Base-by-base conservation (phyloP, 495 filamentous ascomycete species). In the Trichoderma gamsii region DNA sequence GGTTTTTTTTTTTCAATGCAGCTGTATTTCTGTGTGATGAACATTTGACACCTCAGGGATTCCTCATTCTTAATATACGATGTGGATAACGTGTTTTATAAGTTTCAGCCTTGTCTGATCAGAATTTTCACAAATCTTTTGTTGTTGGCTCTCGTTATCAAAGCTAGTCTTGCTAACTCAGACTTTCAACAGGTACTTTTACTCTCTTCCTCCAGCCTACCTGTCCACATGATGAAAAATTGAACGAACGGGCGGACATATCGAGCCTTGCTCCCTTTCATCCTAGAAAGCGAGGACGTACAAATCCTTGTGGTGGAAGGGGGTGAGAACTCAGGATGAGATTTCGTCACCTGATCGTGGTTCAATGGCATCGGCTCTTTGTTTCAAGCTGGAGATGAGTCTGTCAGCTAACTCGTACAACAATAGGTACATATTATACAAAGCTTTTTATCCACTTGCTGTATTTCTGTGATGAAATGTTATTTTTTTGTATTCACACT, bases 31-130 rank as follows among this genome's bases (percentile, higher is more conserved):
- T 81, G 95, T 89, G 95, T 97, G 92, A 97, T 87, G 78, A 86
- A 84, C 81, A 82, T 84, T 93, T 88, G 89, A 82, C 87, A 87
- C 74, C 73, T 89, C 87, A 92, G 91, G 93, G 91, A 96, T 96
- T 96, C 93, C 93, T 97, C 93, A 89, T 90, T 84, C 93, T 85
- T 88, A 96, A 96, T 81, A 86, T 78, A 87, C 76, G 74, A 88
- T 96, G 92, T 94, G 83, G 92, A 96, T 84, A 84, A 84, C 86
- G 88, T 66, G 38, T 91, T 87, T 80, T 77, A 69, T 44, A 84
- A 90, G 92, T 96, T 96, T 97, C 93, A 96, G 92, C 93, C 93
- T 96, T 96, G 93, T 96, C 92, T 97, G 93, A 96, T 83, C 65
- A 66, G 41, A 69, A 69, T 64, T 75, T 52, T 70, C 65, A 43